Conservation (phyloP, 139 green algal species). For the Nannochloris sp. region DNA sequence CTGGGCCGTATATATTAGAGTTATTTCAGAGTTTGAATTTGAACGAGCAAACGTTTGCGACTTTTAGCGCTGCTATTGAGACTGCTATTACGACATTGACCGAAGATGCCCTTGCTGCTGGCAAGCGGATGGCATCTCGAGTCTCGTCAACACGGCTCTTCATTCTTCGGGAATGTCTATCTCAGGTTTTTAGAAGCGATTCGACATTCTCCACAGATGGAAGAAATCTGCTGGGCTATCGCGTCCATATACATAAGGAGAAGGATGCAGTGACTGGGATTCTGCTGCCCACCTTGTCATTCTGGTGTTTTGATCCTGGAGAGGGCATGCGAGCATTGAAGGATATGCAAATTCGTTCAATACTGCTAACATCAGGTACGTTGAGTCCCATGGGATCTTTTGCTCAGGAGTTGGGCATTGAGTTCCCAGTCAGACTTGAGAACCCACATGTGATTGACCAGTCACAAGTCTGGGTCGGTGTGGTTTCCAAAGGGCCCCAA, state of each 20-base stretch:
- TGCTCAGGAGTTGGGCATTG: conserved; percentile 77
- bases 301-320: conserved; percentile 86
- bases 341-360: conserved; percentile 42
- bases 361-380: conserved; percentile 89
- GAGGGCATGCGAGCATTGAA: conserved; percentile 48
- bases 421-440: conserved; percentile 83
- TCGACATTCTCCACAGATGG: conserved; percentile 9
- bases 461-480: conserved; percentile 77
- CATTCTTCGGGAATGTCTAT: conserved; percentile 36
- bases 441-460: conserved; percentile 86
- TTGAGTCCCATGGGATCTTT: conserved; percentile 80
- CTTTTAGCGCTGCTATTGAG: conserved; percentile 25
- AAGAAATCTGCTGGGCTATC: conserved; percentile 36
- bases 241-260: conserved; percentile 63
- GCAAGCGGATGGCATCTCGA: conserved; percentile 27
- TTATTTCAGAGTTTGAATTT: conserved; percentile 29
- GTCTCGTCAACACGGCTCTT: conserved; percentile 34
- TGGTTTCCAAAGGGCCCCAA: conserved; percentile 68
- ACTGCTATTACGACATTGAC: conserved; percentile 24
- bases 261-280: conserved; percentile 12
- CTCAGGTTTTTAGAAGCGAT: conserved; percentile 48
- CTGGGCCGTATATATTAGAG: conserved; percentile 34
- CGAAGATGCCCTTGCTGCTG: conserved; percentile 18
- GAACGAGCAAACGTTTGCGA: conserved; percentile 10
- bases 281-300: conserved; percentile 59